Conservation (phyloP, 2,329 filamentous ascomycete species). For the Pseudogymnoascus sp. region DNA sequence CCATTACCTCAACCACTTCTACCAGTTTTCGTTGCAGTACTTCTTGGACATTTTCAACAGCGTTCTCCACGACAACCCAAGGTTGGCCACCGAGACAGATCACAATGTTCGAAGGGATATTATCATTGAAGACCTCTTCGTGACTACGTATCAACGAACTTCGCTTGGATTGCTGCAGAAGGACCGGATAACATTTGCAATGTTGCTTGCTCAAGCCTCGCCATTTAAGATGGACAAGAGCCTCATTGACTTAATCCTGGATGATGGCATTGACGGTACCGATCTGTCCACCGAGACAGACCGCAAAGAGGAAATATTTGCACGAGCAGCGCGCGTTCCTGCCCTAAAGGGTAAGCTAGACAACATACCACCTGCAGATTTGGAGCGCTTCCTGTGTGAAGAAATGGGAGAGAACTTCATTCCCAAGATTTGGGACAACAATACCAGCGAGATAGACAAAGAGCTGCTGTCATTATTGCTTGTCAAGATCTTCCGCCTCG, state of each 20-base stretch:
- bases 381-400: conserved; percentile 76
- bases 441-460: conserved; percentile 60
- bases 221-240: conserved; percentile 91
- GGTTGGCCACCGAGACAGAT: conserved; percentile 61
- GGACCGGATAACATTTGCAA: conserved; percentile 86
- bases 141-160: conserved; percentile 88
- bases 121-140: conserved; percentile 85
- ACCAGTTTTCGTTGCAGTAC: conserved; percentile 97
- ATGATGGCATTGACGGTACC: conserved; percentile 64
- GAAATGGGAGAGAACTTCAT: conserved; percentile 82
- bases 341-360: conserved; percentile 68
- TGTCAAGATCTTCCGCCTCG: conserved; percentile 89
- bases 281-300: conserved; percentile 67
- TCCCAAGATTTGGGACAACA: conserved; percentile 65
- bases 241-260: conserved; percentile 79
- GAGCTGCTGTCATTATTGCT: conserved; percentile 77
- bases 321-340: conserved; percentile 58
- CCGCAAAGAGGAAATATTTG: conserved; percentile 60
- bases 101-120: conserved; percentile 76
- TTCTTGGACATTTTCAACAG: conserved; percentile 96
- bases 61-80: conserved; percentile 74
- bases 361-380: conserved; percentile 52
- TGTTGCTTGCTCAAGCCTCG: conserved; percentile 91
- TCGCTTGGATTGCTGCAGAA: conserved; percentile 87
- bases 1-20: conserved; percentile 98